Evolutionary conservation across 331 rosid species (phyloP).

Genomic region (Acacia pycnantha): DNA sequence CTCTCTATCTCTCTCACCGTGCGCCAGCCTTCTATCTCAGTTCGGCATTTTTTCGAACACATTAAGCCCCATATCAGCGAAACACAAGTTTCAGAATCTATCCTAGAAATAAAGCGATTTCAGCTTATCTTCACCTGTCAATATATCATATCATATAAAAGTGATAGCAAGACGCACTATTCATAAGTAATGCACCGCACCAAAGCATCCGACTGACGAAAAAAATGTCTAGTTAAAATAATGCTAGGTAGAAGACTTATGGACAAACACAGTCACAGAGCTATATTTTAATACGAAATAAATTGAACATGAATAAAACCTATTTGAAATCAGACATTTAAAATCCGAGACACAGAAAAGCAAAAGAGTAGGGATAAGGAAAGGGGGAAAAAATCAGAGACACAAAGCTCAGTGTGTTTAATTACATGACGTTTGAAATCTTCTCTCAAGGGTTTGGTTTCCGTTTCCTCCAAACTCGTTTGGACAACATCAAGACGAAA

Average conservation of each 20-base stretch:
- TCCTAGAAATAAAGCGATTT: background rate
- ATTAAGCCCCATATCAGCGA: background rate
- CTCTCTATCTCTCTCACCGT: background rate
- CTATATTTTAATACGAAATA: background rate
- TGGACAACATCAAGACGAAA: background rate
- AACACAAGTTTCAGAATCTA: background rate
- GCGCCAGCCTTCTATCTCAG: conserved; percentile 17
- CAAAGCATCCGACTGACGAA: background rate
- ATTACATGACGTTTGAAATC: background rate
- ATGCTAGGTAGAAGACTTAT: background rate
- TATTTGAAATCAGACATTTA: background rate
- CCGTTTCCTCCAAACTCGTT: background rate
- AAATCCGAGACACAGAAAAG: background rate
- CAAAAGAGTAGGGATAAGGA: too few relatives aligned
- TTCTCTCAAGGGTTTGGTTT: background rate
- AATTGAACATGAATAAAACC: background rate
- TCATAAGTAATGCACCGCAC: background rate
- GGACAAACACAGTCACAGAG: background rate
- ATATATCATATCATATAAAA: background rate
- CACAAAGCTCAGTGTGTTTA: background rate
- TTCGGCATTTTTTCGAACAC: conserved; percentile 43
- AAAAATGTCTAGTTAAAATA: background rate
- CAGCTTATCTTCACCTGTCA: conserved; percentile 65
- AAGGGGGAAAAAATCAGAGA: too few relatives aligned
- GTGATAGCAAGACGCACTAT: background rate